phyloP scores from a whole-genome alignment of 1,139 yeast genomes.

The Blastobotrys serpentis region DNA sequence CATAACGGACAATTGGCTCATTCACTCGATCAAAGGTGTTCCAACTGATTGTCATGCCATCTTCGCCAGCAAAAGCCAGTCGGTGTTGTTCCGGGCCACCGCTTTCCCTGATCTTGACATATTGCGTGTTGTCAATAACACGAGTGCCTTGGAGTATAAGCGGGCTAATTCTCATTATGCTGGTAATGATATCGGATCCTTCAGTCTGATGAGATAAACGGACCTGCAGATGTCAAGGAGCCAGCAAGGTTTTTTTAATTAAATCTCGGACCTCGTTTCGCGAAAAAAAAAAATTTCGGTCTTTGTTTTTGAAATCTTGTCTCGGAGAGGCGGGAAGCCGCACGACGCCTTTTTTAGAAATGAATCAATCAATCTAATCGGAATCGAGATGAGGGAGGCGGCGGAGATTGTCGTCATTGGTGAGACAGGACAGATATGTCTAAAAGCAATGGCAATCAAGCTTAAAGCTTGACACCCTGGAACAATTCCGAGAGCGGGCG shows the following conservation, averaged over 20 bases:
- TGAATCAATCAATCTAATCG: too few species aligned
- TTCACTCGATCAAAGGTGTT: conserved; percentile 28
- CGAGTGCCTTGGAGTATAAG: neutral
- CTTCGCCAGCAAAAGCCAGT: conserved; percentile 21
- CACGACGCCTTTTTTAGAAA: too few species aligned
- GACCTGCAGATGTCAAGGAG: too few species aligned
- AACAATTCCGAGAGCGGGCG: conserved; percentile 8
- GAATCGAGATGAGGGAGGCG: too few species aligned
- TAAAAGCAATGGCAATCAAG: neutral
- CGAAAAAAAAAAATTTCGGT: too few species aligned
- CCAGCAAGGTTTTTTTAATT: too few species aligned
- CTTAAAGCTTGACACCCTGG: conserved; percentile 10
- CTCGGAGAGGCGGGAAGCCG: too few species aligned
- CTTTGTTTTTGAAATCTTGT: too few species aligned
- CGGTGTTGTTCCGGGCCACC: conserved; percentile 19
- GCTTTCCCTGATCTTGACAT: neutral
- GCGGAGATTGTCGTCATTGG: too few species aligned
- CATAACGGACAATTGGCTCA: conserved; percentile 31
- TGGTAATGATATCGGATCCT: neutral
- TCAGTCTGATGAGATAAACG: too few species aligned
- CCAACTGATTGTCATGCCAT: conserved; percentile 24
- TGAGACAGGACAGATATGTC: too few species aligned
- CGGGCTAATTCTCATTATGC: neutral
- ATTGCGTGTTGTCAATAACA: neutral
- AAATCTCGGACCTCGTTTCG: too few species aligned